Conservation (phyloP, 768 basidiomycete species). For the Podaxis pistillaris region DNA sequence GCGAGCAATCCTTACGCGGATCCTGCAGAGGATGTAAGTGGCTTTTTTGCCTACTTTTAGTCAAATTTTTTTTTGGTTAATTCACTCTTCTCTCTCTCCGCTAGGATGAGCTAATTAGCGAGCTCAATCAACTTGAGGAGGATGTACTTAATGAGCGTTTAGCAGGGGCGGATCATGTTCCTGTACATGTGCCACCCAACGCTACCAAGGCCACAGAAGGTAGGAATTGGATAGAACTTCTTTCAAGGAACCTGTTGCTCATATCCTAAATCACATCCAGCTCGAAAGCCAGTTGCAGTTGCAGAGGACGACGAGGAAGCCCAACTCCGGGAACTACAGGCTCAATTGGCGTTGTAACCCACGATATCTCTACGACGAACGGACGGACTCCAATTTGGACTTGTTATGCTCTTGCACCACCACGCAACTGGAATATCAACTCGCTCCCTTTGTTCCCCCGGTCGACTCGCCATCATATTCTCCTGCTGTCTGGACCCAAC, state of each 20-base stretch:
- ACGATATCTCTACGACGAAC: slow-evolving; percentile 4
- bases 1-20: slow-evolving; percentile 64
- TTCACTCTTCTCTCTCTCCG: slow-evolving; percentile 10
- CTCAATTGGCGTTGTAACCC: slow-evolving; percentile 75
- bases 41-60: slow-evolving; percentile 5
- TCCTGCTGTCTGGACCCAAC: neutral
- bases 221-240: slow-evolving; percentile 30
- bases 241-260: neutral
- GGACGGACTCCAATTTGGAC: neutral
- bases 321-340: slow-evolving; percentile 87
- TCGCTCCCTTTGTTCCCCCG: neutral
- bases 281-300: slow-evolving; percentile 33
- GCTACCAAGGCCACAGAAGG: slow-evolving; percentile 46
- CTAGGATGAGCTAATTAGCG: slow-evolving; percentile 75
- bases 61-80: neutral
- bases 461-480: neutral
- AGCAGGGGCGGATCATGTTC: slow-evolving; percentile 84
- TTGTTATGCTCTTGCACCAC: slow-evolving; percentile 20
- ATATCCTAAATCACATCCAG: neutral
- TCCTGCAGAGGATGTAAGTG: slow-evolving; percentile 66
- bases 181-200: slow-evolving; percentile 76
- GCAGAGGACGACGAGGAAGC: slow-evolving; percentile 89
- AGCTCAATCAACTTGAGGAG: slow-evolving; percentile 87
- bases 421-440: slow-evolving; percentile 12
- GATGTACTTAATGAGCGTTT: slow-evolving; percentile 84